phyloP scores from a whole-genome alignment of 2,329 filamentous ascomycete genomes.

The Trichophyton benhamiae region DNA sequence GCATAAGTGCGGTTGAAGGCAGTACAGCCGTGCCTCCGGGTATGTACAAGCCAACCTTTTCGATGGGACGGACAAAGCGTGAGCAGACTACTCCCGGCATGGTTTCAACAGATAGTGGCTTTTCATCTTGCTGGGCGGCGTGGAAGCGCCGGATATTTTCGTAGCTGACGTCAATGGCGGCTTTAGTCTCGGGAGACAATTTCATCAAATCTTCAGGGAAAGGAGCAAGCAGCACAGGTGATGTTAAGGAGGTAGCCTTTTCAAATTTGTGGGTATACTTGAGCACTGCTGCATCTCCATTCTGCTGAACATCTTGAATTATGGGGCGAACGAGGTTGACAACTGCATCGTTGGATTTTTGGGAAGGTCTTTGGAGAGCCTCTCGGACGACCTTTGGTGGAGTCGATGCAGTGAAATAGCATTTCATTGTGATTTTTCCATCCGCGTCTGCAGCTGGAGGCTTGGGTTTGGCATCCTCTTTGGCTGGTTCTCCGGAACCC shows the following conservation, averaged over 20 bases:
- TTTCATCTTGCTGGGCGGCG: constrained; percentile 73
- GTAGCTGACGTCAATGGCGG: constrained; percentile 87
- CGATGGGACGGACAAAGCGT: constrained; percentile 82
- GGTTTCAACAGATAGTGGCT: constrained; percentile 76
- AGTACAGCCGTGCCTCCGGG: constrained; percentile 95
- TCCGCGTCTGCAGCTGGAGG: constrained; percentile 41
- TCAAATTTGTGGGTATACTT: constrained; percentile 97
- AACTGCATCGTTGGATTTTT: constrained; percentile 88
- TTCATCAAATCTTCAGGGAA: constrained; percentile 81
- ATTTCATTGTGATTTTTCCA: constrained; percentile 65
- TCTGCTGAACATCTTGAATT: constrained; percentile 69
- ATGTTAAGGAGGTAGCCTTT: constrained; percentile 80
- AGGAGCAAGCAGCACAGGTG: constrained; percentile 78
- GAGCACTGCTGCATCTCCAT: constrained; percentile 77
- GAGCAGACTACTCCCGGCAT: constrained; percentile 96
- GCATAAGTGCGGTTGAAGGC: constrained; percentile 92
- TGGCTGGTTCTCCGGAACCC: constrained; percentile 20
- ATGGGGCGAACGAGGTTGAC: constrained; percentile 85
- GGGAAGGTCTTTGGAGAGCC: constrained; percentile 75
- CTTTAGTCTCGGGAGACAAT: constrained; percentile 66
- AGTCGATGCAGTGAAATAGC: constrained; percentile 57
- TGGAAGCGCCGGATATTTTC: constrained; percentile 95
- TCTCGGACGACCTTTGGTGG: constrained; percentile 54
- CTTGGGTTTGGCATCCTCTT: constrained; percentile 25
- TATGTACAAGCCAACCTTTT: constrained; percentile 91